Evolutionary conservation across 768 basidiomycete genomes (phyloP).

Genomic region (Mycena epipterygia): DNA sequence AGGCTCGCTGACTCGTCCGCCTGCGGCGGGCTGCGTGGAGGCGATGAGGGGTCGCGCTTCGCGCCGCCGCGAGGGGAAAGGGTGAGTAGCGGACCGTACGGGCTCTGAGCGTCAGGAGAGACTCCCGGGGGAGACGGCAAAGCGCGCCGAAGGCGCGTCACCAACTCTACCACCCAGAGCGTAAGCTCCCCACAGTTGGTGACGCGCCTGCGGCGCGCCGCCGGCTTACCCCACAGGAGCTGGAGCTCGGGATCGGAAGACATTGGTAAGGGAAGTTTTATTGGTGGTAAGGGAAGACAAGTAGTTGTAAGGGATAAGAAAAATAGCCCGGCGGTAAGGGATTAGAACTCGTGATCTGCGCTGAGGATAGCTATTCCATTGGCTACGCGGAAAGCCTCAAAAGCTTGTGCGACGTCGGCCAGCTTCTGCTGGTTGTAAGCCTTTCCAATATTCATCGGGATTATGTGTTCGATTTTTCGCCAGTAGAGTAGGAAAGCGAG

Average conservation of each 20-base stretch:
- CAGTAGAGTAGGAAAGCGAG: constrained; percentile 52
- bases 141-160: neutral
- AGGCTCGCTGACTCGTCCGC: neutral
- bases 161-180: constrained; percentile 15
- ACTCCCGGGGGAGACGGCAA: neutral
- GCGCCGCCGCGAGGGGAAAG: neutral
- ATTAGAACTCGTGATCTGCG: neutral
- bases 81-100: neutral
- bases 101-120: neutral
- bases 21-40: constrained; percentile 2
- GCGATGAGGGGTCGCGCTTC: neutral
- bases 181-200: constrained; percentile 7
- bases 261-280: no score
- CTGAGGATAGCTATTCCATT: neutral
- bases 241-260: neutral
- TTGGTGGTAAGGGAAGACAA: no score
- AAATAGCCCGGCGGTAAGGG: no score
- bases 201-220: neutral
- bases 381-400: constrained; percentile 16
- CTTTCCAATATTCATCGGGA: constrained; percentile 32
- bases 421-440: constrained; percentile 26
- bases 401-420: neutral
- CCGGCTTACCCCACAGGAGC: neutral
- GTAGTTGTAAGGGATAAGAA: neutral
- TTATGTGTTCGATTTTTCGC: constrained; percentile 40